Evolutionary conservation across 257 asterid species (phyloP).

Genomic region (Ligustrum vulgare): DNA sequence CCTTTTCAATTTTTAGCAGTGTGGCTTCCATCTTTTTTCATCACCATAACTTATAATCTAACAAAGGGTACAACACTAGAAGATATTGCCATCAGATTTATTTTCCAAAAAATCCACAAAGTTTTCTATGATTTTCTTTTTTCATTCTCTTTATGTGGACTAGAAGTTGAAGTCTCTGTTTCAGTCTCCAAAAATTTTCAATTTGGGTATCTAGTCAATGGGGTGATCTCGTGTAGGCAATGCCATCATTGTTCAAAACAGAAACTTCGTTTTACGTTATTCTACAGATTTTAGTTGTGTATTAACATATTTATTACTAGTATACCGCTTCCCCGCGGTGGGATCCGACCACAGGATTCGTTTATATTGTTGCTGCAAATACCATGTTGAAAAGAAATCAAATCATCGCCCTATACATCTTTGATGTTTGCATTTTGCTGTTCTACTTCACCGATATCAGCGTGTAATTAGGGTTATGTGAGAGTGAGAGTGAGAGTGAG

Average conservation of each 20-base stretch:
- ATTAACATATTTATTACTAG: neutral
- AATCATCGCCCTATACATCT: too few species aligned
- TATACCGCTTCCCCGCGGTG: too few species aligned
- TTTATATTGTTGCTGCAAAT: too few species aligned
- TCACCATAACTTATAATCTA: neutral
- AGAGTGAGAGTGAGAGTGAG: too few species aligned
- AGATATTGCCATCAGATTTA: neutral
- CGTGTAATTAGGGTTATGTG: too few species aligned
- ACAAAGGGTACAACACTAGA: neutral
- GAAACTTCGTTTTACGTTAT: neutral
- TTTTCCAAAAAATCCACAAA: neutral
- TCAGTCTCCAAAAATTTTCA: neutral
- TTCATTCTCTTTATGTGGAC: neutral
- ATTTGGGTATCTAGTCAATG: neutral
- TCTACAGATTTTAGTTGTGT: neutral
- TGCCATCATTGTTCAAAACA: neutral
- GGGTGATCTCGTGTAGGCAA: neutral
- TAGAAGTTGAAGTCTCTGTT: neutral
- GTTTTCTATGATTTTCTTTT: neutral
- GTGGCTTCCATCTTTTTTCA: neutral
- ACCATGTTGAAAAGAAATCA: too few species aligned
- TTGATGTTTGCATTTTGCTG: too few species aligned
- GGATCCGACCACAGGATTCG: too few species aligned
- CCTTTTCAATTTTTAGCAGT: neutral
- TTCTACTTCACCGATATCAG: too few species aligned